Percentiles rank a stretch among this genome's conserved stretches.
Evolutionary conservation across 192 early-diverging fungal genomes (phyloP).

Genomic region (Umbelopsis sp.): DNA sequence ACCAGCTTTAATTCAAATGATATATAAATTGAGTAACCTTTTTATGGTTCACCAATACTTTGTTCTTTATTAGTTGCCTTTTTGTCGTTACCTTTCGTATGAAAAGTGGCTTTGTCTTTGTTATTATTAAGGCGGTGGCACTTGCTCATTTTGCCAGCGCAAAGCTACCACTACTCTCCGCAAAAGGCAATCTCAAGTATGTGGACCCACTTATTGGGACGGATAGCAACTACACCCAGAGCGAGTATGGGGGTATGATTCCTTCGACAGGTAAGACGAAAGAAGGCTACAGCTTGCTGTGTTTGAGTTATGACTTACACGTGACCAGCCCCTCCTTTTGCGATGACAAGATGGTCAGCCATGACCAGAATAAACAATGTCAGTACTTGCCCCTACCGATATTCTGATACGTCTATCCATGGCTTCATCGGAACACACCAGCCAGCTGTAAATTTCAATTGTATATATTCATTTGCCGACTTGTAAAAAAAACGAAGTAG

Average conservation of each 20-base stretch:
- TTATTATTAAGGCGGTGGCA: not conserved
- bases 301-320: not conserved
- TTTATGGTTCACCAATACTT: not conserved
- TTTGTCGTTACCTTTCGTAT: not conserved
- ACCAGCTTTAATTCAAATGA: not conserved
- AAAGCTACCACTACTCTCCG: not conserved
- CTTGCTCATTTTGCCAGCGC: not conserved
- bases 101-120: not conserved
- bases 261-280: not conserved
- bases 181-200: not conserved
- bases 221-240: not conserved
- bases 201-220: not conserved
- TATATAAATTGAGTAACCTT: not conserved
- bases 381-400: conserved; percentile 1
- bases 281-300: not conserved
- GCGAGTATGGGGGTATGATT: conserved; percentile 11
- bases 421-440: conserved; percentile 10
- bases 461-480: not conserved
- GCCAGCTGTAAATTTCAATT: not conserved
- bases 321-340: conserved; percentile 4
- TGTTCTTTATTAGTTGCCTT: not conserved
- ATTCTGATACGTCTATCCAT: not conserved
- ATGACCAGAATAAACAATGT: conserved; percentile 7
- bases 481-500: not conserved
- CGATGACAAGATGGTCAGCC: conserved; percentile 11